These are phyloP conservation scores for Salix viminalis DNA, from an alignment of 345 rosid genomes.

Conservation along the genomic window DNA sequence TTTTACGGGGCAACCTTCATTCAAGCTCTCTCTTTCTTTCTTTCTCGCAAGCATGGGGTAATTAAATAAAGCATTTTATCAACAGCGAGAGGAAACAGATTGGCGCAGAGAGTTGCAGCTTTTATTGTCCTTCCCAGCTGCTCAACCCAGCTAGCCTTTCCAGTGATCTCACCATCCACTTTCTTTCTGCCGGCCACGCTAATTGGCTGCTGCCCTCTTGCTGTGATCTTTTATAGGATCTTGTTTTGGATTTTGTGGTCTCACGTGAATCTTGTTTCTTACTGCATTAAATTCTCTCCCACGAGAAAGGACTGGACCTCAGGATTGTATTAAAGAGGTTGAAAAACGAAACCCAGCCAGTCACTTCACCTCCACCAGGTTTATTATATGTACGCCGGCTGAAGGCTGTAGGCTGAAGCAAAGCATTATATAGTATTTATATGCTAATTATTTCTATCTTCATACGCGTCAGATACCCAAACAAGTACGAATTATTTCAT, in stretches of 20 bases:
- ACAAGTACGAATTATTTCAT: background rate
- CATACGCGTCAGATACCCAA: background rate
- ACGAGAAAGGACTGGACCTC: background rate
- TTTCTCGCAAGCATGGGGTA: background rate
- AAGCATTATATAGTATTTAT: too few relatives aligned
- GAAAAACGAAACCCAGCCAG: background rate
- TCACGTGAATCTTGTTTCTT: constrained; percentile 34
- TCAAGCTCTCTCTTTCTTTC: background rate
- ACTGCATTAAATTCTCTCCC: constrained; percentile 20
- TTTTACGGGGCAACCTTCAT: background rate
- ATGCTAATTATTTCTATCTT: too few relatives aligned
- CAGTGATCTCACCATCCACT: constrained; percentile 19
- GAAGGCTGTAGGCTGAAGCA: background rate
- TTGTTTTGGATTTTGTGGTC: constrained; percentile 35
- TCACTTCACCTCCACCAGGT: background rate
- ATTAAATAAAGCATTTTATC: background rate
- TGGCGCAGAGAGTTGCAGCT: constrained; percentile 14
- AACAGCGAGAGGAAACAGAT: constrained; percentile 10
- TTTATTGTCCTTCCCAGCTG: constrained; percentile 10
- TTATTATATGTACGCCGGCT: too few relatives aligned
- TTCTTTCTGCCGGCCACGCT: constrained; percentile 14
- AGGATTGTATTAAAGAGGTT: background rate
- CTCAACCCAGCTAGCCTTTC: background rate
- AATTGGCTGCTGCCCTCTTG: constrained; percentile 11
- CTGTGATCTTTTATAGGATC: constrained; percentile 33